Conservation (phyloP, 2,329 filamentous ascomycete species). For the Lasiodiplodia hormozganensis region DNA sequence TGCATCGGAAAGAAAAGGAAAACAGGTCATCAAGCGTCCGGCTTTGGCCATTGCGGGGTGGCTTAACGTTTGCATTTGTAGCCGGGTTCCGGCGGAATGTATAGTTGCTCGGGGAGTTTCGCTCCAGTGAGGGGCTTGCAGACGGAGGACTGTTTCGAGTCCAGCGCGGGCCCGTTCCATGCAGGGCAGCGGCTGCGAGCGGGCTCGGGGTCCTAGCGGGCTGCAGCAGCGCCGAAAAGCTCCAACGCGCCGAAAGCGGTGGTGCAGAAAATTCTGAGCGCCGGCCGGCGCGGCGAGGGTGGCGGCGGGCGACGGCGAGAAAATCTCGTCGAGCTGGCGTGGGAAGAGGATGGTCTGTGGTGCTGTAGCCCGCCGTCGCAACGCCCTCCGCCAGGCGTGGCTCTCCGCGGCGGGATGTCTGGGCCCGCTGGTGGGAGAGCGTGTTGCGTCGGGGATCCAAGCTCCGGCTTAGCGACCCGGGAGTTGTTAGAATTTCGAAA, state of each 20-base stretch:
- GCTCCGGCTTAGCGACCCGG: conserved; percentile 22
- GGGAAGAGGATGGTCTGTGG: not conserved
- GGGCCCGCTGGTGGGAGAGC: conserved; percentile 22
- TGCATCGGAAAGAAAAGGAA: too few relatives aligned
- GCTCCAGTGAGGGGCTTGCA: not conserved
- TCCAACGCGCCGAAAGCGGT: conserved; percentile 18
- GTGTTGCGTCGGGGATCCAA: conserved; percentile 22
- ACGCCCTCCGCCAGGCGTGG: conserved; percentile 5
- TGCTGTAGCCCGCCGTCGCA: not conserved
- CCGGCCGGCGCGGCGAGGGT: not conserved
- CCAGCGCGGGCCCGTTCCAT: conserved; percentile 8
- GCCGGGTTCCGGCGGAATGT: not conserved
- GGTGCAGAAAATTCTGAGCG: conserved; percentile 15
- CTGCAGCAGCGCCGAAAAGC: not conserved
- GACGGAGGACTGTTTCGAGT: conserved; percentile 6
- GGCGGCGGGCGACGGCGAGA: not conserved
- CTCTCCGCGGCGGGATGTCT: conserved; percentile 14
- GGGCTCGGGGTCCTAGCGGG: conserved; percentile 1
- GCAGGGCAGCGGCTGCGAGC: conserved; percentile 10
- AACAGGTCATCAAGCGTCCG: not conserved
- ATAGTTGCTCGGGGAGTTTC: conserved; percentile 13
- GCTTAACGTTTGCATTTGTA: not conserved
- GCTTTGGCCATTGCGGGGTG: too few relatives aligned
- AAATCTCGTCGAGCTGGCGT: not conserved
- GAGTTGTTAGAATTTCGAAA: conserved; percentile 16